These are phyloP conservation scores for Boletus sensibilis DNA, from an alignment of 768 basidiomycete genomes.

Conservation along the genomic window DNA sequence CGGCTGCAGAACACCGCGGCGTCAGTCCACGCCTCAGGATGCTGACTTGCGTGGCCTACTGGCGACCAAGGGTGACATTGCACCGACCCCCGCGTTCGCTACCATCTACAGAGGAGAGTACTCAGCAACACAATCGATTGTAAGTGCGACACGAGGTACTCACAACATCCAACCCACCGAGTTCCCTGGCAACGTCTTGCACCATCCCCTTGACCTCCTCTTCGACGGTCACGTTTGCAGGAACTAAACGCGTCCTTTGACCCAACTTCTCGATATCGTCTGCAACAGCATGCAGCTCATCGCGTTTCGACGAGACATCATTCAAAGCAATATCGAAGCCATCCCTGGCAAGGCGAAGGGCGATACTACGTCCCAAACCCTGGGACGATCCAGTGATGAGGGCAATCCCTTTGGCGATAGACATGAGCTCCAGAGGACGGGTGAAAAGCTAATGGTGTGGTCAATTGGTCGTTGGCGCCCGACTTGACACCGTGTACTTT, in stretches of 20 bases:
- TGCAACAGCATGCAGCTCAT: conserved; percentile 9
- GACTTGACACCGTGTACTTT: no score
- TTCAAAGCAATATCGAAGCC: conserved; percentile 32
- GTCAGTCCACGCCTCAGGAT: background rate
- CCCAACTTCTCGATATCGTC: conserved; percentile 10
- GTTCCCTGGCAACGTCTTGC: background rate
- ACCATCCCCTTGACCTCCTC: conserved; percentile 9
- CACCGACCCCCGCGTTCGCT: conserved; percentile 12
- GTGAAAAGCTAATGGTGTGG: background rate
- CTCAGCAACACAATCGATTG: no score
- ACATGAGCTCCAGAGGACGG: conserved; percentile 1
- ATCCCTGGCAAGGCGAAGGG: conserved; percentile 19
- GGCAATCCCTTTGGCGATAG: conserved; percentile 27
- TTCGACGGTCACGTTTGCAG: conserved; percentile 12
- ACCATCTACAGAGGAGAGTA: conserved; percentile 9
- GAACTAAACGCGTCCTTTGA: conserved; percentile 13
- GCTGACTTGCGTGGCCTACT: background rate
- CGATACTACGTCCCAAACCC: conserved; percentile 28
- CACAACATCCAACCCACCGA: conserved; percentile 10
- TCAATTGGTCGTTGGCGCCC: no score
- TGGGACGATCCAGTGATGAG: conserved; percentile 33
- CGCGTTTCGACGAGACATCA: conserved; percentile 22
- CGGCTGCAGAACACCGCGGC: background rate
- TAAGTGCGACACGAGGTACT: background rate
- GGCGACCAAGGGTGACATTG: background rate